These are phyloP conservation scores for Rhizomucor miehei DNA, from an alignment of 371 early-diverging fungal genomes.

Conservation along the genomic window DNA sequence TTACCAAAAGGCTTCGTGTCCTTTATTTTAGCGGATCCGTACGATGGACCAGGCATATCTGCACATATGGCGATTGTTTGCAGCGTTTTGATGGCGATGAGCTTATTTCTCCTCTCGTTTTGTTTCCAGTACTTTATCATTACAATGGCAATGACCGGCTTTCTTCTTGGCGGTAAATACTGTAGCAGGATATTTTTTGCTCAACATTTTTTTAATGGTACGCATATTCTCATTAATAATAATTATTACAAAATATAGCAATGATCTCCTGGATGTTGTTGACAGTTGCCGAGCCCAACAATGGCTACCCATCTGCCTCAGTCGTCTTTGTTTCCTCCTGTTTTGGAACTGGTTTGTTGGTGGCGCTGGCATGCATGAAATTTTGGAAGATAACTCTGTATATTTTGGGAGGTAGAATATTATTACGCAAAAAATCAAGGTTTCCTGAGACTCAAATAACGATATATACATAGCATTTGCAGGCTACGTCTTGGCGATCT, in stretches of 20 bases:
- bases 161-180: constrained; percentile 25
- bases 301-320: constrained; percentile 16
- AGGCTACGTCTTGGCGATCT: constrained; percentile 30
- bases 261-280: constrained; percentile 26
- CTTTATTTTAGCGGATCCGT: constrained; percentile 1
- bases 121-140: constrained; percentile 26
- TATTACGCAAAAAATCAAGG: neutral
- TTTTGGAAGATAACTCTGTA: constrained; percentile 20
- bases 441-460: neutral
- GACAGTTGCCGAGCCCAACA: constrained; percentile 24
- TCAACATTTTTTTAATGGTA: neutral
- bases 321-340: constrained; percentile 16
- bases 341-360: constrained; percentile 17
- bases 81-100: neutral
- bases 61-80: constrained; percentile 11
- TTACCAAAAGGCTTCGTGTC: no score
- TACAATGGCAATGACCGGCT: constrained; percentile 22
- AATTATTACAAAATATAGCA: no score
- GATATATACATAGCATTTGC: constrained; percentile 12
- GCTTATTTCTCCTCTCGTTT: constrained; percentile 5
- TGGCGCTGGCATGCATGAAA: constrained; percentile 9
- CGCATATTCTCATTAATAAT: no score
- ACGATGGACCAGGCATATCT: constrained; percentile 8
- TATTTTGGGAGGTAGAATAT: constrained; percentile 9
- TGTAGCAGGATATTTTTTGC: neutral